Conservation (phyloP, 202 grass and related monocot genomes). For the Elaeis oleifera region DNA sequence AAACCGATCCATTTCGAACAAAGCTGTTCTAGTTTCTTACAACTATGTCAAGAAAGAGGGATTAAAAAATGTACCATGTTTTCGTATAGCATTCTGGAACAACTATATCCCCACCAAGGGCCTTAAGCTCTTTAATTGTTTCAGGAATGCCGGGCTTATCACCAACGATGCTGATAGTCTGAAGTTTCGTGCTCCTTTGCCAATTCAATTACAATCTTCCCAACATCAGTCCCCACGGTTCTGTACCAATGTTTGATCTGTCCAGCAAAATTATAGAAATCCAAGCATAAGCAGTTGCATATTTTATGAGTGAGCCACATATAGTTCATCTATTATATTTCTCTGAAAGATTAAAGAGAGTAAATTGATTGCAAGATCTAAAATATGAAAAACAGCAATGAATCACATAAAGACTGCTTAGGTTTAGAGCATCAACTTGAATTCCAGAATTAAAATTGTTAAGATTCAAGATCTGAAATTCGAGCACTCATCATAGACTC, state of each 20-base stretch:
- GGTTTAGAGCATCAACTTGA: no score
- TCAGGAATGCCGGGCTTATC: slow-evolving; percentile 9
- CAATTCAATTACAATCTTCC: slow-evolving; percentile 7
- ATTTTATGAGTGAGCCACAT: not conserved
- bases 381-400: no score
- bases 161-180: not conserved
- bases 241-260: slow-evolving; percentile 9
- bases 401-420: no score
- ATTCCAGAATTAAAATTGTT: no score
- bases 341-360: no score
- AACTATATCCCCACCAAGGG: slow-evolving; percentile 8
- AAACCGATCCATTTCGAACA: no score
- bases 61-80: not conserved
- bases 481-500: no score
- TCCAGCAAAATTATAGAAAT: not conserved
- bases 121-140: slow-evolving; percentile 9
- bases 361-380: no score
- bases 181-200: slow-evolving; percentile 7
- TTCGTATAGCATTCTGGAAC: slow-evolving; percentile 7
- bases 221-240: slow-evolving; percentile 1
- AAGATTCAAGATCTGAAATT: no score
- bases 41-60: not conserved
- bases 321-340: no score
- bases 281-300: not conserved
- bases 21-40: no score